Evolutionary conservation across 805 yeast genomes (phyloP).

Genomic region (Candida saitoana): DNA sequence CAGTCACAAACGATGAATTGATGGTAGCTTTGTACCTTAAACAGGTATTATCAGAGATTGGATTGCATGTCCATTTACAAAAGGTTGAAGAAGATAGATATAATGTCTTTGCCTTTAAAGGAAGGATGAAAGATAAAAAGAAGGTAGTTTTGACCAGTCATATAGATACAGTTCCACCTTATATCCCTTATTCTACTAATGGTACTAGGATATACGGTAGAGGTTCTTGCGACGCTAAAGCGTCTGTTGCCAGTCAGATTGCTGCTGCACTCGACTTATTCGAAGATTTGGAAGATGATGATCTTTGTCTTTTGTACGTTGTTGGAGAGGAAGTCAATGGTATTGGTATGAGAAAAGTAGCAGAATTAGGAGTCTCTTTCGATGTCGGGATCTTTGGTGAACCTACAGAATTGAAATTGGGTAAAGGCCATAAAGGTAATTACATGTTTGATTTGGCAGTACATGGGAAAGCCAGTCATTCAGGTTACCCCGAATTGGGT

Average conservation of each 20-base stretch:
- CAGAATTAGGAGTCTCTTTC: slow-evolving; percentile 46
- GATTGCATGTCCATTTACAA: slow-evolving; percentile 51
- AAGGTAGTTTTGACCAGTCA: slow-evolving; percentile 55
- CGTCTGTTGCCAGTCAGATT: slow-evolving; percentile 60
- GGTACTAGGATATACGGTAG: slow-evolving; percentile 58
- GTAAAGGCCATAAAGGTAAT: slow-evolving; percentile 67
- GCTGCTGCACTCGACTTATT: slow-evolving; percentile 49
- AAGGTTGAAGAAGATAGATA: slow-evolving; percentile 32
- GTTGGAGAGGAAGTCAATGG: slow-evolving; percentile 74
- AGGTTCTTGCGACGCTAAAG: slow-evolving; percentile 71
- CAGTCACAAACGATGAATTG: slow-evolving; percentile 22
- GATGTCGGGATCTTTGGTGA: slow-evolving; percentile 66
- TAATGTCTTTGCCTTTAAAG: slow-evolving; percentile 57
- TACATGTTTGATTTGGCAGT: slow-evolving; percentile 39
- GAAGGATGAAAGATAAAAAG: slow-evolving; percentile 40
- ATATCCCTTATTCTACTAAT: slow-evolving; percentile 44
- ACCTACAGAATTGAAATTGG: slow-evolving; percentile 67
- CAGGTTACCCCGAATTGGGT: slow-evolving; percentile 70
- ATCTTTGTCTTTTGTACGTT: slow-evolving; percentile 55
- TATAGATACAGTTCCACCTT: slow-evolving; percentile 73
- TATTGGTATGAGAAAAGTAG: slow-evolving; percentile 52
- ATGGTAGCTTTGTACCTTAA: slow-evolving; percentile 37
- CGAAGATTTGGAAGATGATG: slow-evolving; percentile 45
- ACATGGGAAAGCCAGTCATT: slow-evolving; percentile 59
- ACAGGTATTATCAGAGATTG: slow-evolving; percentile 34